phyloP scores from a whole-genome alignment of 805 yeast species.

The Kurtzmaniella cleridarum region DNA sequence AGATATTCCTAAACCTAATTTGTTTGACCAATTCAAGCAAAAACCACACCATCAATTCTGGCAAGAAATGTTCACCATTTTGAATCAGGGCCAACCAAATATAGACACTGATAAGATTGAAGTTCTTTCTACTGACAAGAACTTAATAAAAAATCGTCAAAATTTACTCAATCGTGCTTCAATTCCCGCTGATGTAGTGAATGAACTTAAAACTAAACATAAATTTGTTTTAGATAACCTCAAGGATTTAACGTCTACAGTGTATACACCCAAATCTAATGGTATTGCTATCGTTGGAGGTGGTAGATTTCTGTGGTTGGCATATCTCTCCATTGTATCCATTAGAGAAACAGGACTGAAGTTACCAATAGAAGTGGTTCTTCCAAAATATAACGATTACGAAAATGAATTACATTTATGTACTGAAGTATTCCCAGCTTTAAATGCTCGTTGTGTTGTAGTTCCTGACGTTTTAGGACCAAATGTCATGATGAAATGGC shows the following conservation, averaged over 20 bases:
- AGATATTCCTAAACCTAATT: not conserved
- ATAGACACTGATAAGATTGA: slow-evolving; percentile 10
- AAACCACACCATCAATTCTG: slow-evolving; percentile 19
- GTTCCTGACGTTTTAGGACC: slow-evolving; percentile 47
- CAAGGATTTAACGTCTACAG: slow-evolving; percentile 16
- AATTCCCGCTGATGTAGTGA: slow-evolving; percentile 16
- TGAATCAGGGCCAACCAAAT: slow-evolving; percentile 14
- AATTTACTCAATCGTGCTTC: slow-evolving; percentile 20
- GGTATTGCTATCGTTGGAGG: slow-evolving; percentile 36
- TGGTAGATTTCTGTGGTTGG: slow-evolving; percentile 29
- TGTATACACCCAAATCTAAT: slow-evolving; percentile 17
- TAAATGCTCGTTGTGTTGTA: slow-evolving; percentile 65
- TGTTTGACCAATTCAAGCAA: not conserved
- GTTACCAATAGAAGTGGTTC: slow-evolving; percentile 34
- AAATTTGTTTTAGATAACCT: slow-evolving; percentile 13
- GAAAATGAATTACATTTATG: slow-evolving; percentile 40
- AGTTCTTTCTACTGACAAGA: slow-evolving; percentile 12
- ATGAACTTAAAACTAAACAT: slow-evolving; percentile 20
- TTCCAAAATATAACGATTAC: slow-evolving; percentile 30
- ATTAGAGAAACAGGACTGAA: slow-evolving; percentile 33
- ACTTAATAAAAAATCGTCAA: slow-evolving; percentile 17
- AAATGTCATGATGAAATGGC: slow-evolving; percentile 34
- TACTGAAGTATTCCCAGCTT: slow-evolving; percentile 51
- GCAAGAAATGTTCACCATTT: slow-evolving; percentile 19
- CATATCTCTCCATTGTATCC: slow-evolving; percentile 25